A percentile compares a stretch with the other conserved stretches of the same genome.
Evolutionary conservation across 192 early-diverging fungal genomes (phyloP).

Genomic region (Coemansia sp.): DNA sequence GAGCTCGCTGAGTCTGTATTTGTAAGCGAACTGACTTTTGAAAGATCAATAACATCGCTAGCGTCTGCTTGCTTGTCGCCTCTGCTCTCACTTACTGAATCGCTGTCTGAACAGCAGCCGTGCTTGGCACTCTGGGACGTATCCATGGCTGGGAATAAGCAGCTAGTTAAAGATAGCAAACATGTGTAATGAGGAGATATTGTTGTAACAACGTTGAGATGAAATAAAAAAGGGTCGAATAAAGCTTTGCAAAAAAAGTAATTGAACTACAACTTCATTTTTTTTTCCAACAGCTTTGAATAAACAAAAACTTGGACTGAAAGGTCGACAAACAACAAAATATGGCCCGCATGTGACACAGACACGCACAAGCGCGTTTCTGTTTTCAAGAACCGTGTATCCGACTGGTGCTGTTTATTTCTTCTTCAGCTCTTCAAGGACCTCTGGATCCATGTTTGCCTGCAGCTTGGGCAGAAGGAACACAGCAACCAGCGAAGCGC

Average conservation of each 20-base stretch:
- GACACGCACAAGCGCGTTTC: background rate
- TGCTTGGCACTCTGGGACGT: no score
- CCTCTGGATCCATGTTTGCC: slow-evolving; percentile 61
- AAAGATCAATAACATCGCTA: slow-evolving; percentile 62
- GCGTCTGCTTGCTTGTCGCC: slow-evolving; percentile 62
- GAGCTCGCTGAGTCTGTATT: slow-evolving; percentile 61
- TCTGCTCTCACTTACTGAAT: slow-evolving; percentile 56
- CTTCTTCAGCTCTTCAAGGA: slow-evolving; percentile 48
- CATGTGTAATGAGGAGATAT: no score
- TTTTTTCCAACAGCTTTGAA: no score
- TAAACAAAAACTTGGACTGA: background rate
- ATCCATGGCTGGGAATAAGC: no score
- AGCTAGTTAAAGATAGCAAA: background rate
- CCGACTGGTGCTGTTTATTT: slow-evolving; percentile 9
- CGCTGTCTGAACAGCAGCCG: no score
- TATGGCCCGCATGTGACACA: background rate
- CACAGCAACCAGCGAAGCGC: slow-evolving; percentile 57
- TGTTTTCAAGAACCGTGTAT: no score
- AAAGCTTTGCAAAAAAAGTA: no score
- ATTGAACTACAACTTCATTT: no score
- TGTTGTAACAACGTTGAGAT: no score
- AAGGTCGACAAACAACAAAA: background rate
- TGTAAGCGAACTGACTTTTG: slow-evolving; percentile 43
- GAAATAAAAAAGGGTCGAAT: no score
- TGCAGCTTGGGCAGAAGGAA: slow-evolving; percentile 67